Evolutionary conservation across 2,329 filamentous ascomycete genomes (phyloP).

Genomic region (Fusarium brevicatenulatum): DNA sequence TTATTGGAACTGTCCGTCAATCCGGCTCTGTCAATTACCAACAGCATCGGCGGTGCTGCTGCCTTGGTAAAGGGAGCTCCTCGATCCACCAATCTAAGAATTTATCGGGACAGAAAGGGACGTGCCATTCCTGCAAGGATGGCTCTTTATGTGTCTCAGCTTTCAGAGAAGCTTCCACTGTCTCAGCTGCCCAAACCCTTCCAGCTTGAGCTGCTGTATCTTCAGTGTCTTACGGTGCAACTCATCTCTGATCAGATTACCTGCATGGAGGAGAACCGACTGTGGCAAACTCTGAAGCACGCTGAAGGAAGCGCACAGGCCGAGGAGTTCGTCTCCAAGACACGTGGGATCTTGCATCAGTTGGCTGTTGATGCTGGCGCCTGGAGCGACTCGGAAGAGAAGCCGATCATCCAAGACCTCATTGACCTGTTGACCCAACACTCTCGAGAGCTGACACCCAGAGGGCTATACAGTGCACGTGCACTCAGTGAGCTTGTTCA

Average conservation of each 20-base stretch:
- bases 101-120: constrained; percentile 72
- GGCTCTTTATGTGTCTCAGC: constrained; percentile 72
- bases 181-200: constrained; percentile 53
- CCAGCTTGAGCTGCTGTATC: constrained; percentile 62
- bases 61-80: constrained; percentile 63
- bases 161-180: constrained; percentile 61
- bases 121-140: constrained; percentile 80
- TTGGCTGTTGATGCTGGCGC: constrained; percentile 48
- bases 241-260: constrained; percentile 66
- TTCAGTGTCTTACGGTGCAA: constrained; percentile 61
- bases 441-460: constrained; percentile 54
- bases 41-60: constrained; percentile 74
- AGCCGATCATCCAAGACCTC: constrained; percentile 55
- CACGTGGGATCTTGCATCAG: constrained; percentile 51
- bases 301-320: constrained; percentile 52
- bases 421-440: constrained; percentile 57
- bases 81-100: constrained; percentile 39
- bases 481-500: constrained; percentile 62
- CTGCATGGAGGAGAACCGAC: constrained; percentile 53
- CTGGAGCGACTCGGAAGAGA: constrained; percentile 52
- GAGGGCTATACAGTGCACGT: constrained; percentile 63
- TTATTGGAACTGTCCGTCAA: constrained; percentile 65
- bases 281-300: constrained; percentile 58
- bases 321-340: constrained; percentile 56
- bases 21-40: constrained; percentile 77